Evolutionary conservation across 108 stramenopile genomes (phyloP).

Genomic region (Asterionellopsis glacialis): DNA sequence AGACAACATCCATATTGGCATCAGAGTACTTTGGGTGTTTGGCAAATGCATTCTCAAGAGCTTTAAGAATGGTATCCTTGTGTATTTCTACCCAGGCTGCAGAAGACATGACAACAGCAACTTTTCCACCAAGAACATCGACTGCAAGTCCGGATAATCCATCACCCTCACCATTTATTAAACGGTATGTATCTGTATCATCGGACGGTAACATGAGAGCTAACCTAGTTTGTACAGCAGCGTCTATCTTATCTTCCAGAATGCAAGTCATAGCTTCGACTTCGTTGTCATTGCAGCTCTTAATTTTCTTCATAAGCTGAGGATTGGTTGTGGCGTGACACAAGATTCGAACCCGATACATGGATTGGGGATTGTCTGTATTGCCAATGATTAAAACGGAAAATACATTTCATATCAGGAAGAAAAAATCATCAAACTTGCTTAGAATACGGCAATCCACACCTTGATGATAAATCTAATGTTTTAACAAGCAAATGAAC

Average conservation of each 20-base stretch:
- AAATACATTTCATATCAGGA: constrained; percentile 3
- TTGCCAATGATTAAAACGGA: too few relatives aligned
- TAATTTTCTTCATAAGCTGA: constrained; percentile 13
- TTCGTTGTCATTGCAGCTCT: constrained; percentile 4
- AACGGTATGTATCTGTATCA: constrained; percentile 75
- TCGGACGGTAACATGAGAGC: constrained; percentile 14
- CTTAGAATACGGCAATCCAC: too few relatives aligned
- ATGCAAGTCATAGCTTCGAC: constrained; percentile 28
- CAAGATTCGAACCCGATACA: constrained; percentile 81
- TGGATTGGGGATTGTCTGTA: constrained; percentile 63
- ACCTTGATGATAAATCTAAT: too few relatives aligned
- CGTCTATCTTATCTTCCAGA: constrained; percentile 45
- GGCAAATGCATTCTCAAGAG: constrained; percentile 30
- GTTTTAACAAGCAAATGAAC: too few relatives aligned
- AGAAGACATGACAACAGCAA: constrained; percentile 80
- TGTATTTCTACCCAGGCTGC: constrained; percentile 93
- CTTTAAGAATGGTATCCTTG: constrained; percentile 40
- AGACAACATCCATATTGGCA: constrained; percentile 47
- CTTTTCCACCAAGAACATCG: constrained; percentile 73
- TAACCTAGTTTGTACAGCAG: constrained; percentile 49
- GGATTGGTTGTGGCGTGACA: constrained; percentile 36
- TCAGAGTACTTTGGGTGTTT: constrained; percentile 5
- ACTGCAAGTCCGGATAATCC: constrained; percentile 85
- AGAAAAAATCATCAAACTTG: too few relatives aligned
- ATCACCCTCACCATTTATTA: constrained; percentile 96